Percentiles rank a stretch among this genome's conserved stretches.
Evolutionary conservation across 495 filamentous ascomycete species (phyloP).

Genomic region (Pyrenula aspistea): DNA sequence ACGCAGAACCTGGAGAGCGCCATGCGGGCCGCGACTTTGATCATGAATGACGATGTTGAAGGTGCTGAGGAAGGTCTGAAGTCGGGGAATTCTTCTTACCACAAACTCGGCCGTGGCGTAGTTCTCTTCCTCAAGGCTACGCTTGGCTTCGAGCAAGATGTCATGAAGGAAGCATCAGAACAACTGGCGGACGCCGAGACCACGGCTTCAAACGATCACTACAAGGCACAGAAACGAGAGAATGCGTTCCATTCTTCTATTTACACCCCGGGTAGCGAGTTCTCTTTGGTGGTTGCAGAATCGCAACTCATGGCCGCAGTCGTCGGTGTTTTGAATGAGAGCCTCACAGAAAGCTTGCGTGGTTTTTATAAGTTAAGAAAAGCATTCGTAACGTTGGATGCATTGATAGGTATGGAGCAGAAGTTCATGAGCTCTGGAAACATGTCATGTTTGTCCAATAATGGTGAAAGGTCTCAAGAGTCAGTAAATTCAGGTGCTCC

Average conservation of each 20-base stretch:
- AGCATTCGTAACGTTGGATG: slow-evolving; percentile 74
- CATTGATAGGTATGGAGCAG: slow-evolving; percentile 53
- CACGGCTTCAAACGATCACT: slow-evolving; percentile 64
- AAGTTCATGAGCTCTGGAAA: slow-evolving; percentile 27
- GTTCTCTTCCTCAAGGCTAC: slow-evolving; percentile 77
- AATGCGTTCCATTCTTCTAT: slow-evolving; percentile 45
- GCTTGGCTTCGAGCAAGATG: slow-evolving; percentile 86
- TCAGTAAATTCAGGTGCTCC: too few species aligned
- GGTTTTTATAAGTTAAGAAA: slow-evolving; percentile 90
- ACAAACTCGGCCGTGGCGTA: slow-evolving; percentile 72
- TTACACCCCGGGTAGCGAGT: slow-evolving; percentile 78
- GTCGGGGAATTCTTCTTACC: slow-evolving; percentile 74
- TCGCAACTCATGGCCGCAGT: slow-evolving; percentile 84
- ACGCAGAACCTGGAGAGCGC: slow-evolving; percentile 42
- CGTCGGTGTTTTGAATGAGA: slow-evolving; percentile 81
- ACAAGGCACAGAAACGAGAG: slow-evolving; percentile 48
- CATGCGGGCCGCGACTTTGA: slow-evolving; percentile 37
- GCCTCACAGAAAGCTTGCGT: slow-evolving; percentile 79
- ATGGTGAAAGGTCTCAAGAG: too few species aligned
- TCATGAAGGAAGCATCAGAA: slow-evolving; percentile 76
- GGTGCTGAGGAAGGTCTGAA: slow-evolving; percentile 65
- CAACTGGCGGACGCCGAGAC: slow-evolving; percentile 69
- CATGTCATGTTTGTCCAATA: too few species aligned
- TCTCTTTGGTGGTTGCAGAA: slow-evolving; percentile 65
- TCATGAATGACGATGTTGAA: slow-evolving; percentile 92